A percentile compares a stretch with the other conserved stretches of the same genome.
Evolutionary conservation across 768 basidiomycete species (phyloP).

Genomic region (Podaxis rugospora): DNA sequence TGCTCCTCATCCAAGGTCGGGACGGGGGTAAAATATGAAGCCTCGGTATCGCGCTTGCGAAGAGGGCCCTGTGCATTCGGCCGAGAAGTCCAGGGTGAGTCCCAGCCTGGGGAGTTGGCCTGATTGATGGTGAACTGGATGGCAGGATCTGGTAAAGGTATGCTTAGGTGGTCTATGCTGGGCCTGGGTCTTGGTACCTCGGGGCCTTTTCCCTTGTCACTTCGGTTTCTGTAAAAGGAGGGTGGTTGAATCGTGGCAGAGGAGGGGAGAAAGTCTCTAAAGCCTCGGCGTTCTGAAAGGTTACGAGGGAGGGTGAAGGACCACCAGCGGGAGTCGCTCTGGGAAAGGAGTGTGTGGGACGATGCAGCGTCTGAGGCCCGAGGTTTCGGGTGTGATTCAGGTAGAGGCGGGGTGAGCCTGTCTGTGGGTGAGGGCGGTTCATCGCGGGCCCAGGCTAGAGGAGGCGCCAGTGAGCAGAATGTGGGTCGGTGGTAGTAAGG

Average conservation of each 20-base stretch:
- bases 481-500: neutral
- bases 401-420: conserved; percentile 15
- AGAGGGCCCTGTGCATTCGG: conserved; percentile 35
- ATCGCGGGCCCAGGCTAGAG: conserved; percentile 76
- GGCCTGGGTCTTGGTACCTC: conserved; percentile 12
- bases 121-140: conserved; percentile 51
- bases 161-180: conserved; percentile 19
- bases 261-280: conserved; percentile 48
- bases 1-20: conserved; percentile 24
- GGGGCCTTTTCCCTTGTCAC: conserved; percentile 27
- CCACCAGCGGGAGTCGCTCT: conserved; percentile 64
- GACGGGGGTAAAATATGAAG: conserved; percentile 21
- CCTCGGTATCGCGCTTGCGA: conserved; percentile 13
- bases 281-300: conserved; percentile 25
- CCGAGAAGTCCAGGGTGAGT: conserved; percentile 59
- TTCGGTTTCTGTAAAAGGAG: conserved; percentile 25
- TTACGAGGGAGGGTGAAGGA: conserved; percentile 57
- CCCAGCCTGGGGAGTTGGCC: conserved; percentile 59
- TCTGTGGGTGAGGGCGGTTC: conserved; percentile 73
- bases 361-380: conserved; percentile 52
- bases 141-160: conserved; percentile 31
- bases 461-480: conserved; percentile 4
- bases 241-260: conserved; percentile 32
- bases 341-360: conserved; percentile 40
- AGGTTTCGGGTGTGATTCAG: conserved; percentile 26